Conservation (phyloP, 164 flowering plant species). For the Cinnamomum chago region DNA sequence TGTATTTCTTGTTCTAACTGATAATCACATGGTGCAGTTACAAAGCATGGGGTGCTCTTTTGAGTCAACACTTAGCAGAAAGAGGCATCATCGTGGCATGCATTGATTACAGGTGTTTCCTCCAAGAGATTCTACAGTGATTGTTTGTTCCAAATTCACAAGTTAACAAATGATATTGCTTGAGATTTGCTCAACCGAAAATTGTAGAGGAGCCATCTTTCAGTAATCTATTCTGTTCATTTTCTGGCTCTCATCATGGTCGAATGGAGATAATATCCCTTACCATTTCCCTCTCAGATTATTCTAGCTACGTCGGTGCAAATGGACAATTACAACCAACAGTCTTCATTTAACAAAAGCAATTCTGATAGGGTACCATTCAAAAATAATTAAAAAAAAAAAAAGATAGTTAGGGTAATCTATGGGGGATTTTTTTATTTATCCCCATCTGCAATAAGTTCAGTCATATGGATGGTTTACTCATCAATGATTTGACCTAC, state of each 20-base stretch:
- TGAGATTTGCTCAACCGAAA: background rate
- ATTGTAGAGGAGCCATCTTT: background rate
- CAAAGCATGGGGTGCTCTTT: constrained; percentile 96
- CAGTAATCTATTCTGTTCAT: background rate
- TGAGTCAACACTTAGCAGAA: constrained; percentile 78
- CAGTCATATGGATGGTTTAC: background rate
- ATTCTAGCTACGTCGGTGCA: background rate
- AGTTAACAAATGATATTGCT: background rate
- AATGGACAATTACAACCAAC: background rate
- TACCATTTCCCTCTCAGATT: background rate
- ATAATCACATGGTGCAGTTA: constrained; percentile 42
- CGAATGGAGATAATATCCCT: background rate
- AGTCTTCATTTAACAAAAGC: background rate
- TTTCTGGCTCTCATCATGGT: background rate
- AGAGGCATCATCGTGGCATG: constrained; percentile 94
- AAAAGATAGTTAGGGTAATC: background rate
- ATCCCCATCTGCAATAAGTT: background rate
- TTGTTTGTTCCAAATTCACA: background rate
- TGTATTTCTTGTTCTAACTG: background rate
- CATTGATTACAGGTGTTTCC: constrained; percentile 80
- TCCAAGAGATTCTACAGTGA: constrained; percentile 1
- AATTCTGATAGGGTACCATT: too few species aligned
- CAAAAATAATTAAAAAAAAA: too few species aligned
- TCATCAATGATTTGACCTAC: too few species aligned
- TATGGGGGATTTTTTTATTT: background rate